A percentile compares a stretch with the other conserved stretches of the same genome.
phyloP scores from a whole-genome alignment of 2,329 filamentous ascomycete species.

The Colletotrichum simmondsii region DNA sequence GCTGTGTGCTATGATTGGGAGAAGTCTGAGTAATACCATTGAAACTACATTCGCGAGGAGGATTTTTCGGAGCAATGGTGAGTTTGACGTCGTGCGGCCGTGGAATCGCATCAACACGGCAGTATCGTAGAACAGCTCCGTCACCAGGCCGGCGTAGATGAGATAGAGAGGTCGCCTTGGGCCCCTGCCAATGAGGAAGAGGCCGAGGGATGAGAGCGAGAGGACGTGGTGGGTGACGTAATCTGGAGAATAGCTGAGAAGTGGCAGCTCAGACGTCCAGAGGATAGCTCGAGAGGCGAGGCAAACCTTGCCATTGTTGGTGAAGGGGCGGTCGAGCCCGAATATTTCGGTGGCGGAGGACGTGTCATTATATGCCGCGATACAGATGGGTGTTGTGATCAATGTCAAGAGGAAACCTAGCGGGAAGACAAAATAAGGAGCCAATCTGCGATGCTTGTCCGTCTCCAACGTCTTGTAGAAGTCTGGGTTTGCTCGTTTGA shows the following conservation, averaged over 20 bases:
- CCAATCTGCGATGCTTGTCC: background rate
- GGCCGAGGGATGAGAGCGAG: conserved; percentile 16
- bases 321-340: background rate
- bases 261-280: conserved; percentile 33
- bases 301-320: conserved; percentile 23
- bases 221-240: conserved; percentile 33
- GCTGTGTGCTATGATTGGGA: background rate
- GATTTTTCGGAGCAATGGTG: background rate
- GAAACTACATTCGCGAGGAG: conserved; percentile 5
- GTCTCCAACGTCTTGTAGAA: conserved; percentile 12
- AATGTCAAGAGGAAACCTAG: conserved; percentile 27
- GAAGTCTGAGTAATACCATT: background rate
- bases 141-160: conserved; percentile 28
- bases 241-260: conserved; percentile 26
- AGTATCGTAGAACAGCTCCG: conserved; percentile 29
- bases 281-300: conserved; percentile 24
- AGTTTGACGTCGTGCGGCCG: background rate
- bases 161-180: conserved; percentile 19
- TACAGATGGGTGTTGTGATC: conserved; percentile 15
- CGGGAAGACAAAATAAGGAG: conserved; percentile 30
- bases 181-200: background rate
- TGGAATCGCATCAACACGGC: conserved; percentile 20
- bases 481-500: background rate
- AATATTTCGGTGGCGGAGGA: background rate
- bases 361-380: conserved; percentile 16